Evolutionary conservation across 2,329 filamentous ascomycete genomes (phyloP), one percentile per base, ranked within the genome.

Genomic region (Ciborinia camelliae): DNA sequence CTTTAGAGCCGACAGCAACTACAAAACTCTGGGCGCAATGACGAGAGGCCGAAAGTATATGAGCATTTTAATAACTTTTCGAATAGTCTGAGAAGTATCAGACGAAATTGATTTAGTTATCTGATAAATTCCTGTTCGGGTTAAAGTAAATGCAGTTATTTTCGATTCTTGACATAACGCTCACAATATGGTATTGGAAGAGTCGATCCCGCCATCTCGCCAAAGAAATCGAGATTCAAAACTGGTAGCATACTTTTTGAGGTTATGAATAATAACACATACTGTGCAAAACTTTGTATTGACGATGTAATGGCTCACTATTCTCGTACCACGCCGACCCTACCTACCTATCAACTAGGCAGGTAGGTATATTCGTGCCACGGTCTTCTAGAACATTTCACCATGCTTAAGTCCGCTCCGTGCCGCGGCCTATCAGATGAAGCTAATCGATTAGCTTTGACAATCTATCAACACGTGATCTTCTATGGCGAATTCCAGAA

Each of bases 341-440:
- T n/a, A n/a, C n/a, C n/a, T n/a, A n/a, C n/a, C n/a, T n/a, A n/a
- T n/a, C n/a, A n/a, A n/a, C 41, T 63, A n/a, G 41, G 28, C 41
- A 58, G n/a, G n/a, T 43, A 32, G n/a, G 3, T 20, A 52, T 45
- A 43, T 58, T 57, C 61, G 43, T 63, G 61, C 61, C 61, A 63
- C 61, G 61, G 55, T 47, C 48, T 62, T 43, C 59, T 53, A 51
- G 47, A 39, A 62, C 59, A 62, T 62, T 30, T 62, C 39, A 53
- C 59, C 26, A 62, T 54, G 20, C 35, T 54, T 62, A 62, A 54
- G 35, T 54, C 20, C 59, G 48, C 35, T 18, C 55, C 41, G 20
- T 58, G 12, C 55, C 41, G 41, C 30, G 28, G 15, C 55, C 55
- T 48, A 59, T 59, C 41, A 35, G 55, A 30, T 35, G 18, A 14